Percentiles rank a stretch among this genome's conserved stretches.
These are phyloP conservation scores for Candida piceae DNA, from an alignment of 805 yeast genomes.

Conservation along the genomic window DNA sequence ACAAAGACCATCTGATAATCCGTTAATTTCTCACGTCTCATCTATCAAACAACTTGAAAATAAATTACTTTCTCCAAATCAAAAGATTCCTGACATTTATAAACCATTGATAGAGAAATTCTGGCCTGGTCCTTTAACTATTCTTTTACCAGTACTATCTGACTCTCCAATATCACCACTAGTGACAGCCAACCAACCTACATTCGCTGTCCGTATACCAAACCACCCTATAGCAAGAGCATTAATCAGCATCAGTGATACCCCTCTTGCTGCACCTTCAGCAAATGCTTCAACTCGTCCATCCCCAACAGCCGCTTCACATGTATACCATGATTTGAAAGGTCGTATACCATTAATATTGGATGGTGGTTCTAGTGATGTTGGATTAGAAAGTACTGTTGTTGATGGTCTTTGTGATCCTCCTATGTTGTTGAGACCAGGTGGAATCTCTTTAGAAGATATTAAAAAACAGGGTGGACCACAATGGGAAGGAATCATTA, in stretches of 20 bases:
- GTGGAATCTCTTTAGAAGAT: slow-evolving; percentile 83
- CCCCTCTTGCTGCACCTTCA: slow-evolving; percentile 95
- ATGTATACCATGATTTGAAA: slow-evolving; percentile 74
- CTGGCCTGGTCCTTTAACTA: slow-evolving; percentile 97
- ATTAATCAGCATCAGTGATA: slow-evolving; percentile 72
- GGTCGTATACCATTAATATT: slow-evolving; percentile 78
- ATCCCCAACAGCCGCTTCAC: slow-evolving; percentile 84
- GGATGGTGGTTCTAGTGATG: slow-evolving; percentile 86
- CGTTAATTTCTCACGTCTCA: slow-evolving; percentile 85
- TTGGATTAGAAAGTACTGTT: slow-evolving; percentile 93
- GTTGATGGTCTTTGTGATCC: slow-evolving; percentile 83
- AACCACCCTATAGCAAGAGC: slow-evolving; percentile 87
- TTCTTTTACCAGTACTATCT: slow-evolving; percentile 59
- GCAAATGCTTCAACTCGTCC: slow-evolving; percentile 97
- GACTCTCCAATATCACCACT: slow-evolving; percentile 54
- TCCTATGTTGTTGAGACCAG: slow-evolving; percentile 88
- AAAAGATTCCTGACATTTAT: slow-evolving; percentile 64
- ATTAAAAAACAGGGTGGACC: slow-evolving; percentile 62
- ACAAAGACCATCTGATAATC: slow-evolving; percentile 93
- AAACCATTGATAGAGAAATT: slow-evolving; percentile 55
- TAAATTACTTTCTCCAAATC: slow-evolving; percentile 40
- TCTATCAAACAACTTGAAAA: slow-evolving; percentile 67
- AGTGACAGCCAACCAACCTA: slow-evolving; percentile 83
- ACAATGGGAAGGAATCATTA: slow-evolving; percentile 56
- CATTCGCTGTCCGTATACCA: slow-evolving; percentile 92